phyloP scores from a whole-genome alignment of 345 rosid species.

The Salix viminalis region DNA sequence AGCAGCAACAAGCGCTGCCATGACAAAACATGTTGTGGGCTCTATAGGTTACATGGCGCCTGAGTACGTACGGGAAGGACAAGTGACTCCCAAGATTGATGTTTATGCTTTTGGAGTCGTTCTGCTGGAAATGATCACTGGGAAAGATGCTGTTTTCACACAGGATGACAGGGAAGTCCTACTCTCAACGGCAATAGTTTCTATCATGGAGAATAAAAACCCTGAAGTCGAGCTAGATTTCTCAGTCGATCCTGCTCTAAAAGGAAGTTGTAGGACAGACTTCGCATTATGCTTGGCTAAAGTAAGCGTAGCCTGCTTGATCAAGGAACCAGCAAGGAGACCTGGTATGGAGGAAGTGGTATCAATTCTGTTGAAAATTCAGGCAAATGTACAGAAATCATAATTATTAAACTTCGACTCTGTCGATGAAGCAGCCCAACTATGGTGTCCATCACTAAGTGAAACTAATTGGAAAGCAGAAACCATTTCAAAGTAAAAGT shows the following conservation, averaged over 20 bases:
- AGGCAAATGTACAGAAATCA: slow-evolving; percentile 19
- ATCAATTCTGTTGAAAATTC: slow-evolving; percentile 32
- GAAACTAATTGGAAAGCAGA: neutral
- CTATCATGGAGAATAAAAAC: slow-evolving; percentile 14
- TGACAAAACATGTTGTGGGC: slow-evolving; percentile 18
- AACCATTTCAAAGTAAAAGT: slow-evolving; percentile 1
- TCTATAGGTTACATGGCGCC: slow-evolving; percentile 40
- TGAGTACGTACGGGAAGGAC: slow-evolving; percentile 28
- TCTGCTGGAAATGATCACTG: slow-evolving; percentile 40
- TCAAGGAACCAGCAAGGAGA: slow-evolving; percentile 27
- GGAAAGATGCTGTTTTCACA: slow-evolving; percentile 32
- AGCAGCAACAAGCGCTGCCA: neutral
- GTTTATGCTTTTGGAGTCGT: slow-evolving; percentile 45
- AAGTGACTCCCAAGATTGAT: slow-evolving; percentile 36
- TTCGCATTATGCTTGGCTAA: slow-evolving; percentile 20
- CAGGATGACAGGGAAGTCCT: slow-evolving; percentile 28
- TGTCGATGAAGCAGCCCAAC: slow-evolving; percentile 5
- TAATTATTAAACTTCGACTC: neutral
- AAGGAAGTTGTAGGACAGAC: neutral
- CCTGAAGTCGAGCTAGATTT: slow-evolving; percentile 10
- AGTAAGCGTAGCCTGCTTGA: slow-evolving; percentile 35
- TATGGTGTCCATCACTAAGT: neutral
- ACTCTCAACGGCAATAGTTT: slow-evolving; percentile 21
- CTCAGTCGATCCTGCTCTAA: slow-evolving; percentile 26
- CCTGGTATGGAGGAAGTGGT: slow-evolving; percentile 42